phyloP scores from a whole-genome alignment of 2,329 filamentous ascomycete species.

The Aspergillus fijiensis region DNA sequence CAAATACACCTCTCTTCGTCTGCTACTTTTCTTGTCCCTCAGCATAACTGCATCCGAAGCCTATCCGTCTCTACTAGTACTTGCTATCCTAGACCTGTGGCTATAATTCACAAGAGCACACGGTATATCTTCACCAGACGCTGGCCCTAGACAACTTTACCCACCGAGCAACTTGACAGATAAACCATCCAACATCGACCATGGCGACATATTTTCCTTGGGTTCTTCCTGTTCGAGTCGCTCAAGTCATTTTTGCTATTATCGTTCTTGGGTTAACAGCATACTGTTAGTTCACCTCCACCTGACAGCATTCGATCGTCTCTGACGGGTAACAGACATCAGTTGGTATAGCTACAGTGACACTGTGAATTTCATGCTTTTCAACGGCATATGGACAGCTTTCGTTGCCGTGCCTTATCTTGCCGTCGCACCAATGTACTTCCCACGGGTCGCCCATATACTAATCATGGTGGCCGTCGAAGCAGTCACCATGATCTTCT shows the following conservation, averaged over 20 bases:
- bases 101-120: background rate
- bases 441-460: slow-evolving; percentile 61
- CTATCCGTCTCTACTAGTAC: too few species aligned
- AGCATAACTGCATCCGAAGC: too few species aligned
- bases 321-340: slow-evolving; percentile 50
- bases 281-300: slow-evolving; percentile 58
- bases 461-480: slow-evolving; percentile 68
- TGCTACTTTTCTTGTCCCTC: too few species aligned
- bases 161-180: too few species aligned
- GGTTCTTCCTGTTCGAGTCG: slow-evolving; percentile 58
- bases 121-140: background rate
- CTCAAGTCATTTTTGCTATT: slow-evolving; percentile 67
- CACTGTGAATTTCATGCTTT: slow-evolving; percentile 74
- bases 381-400: slow-evolving; percentile 73
- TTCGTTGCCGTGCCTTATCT: slow-evolving; percentile 68
- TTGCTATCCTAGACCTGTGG: background rate
- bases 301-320: background rate
- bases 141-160: too few species aligned
- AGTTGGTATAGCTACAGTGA: slow-evolving; percentile 43
- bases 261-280: slow-evolving; percentile 73
- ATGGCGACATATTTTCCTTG: slow-evolving; percentile 25
- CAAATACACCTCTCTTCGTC: too few species aligned
- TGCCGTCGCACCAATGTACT: slow-evolving; percentile 63
- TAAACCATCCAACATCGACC: background rate
- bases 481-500: slow-evolving; percentile 75